Evolutionary conservation across 164 flowering plant genomes (phyloP), one percentile per base, ranked within the genome.

Genomic region (Annona cherimola): DNA sequence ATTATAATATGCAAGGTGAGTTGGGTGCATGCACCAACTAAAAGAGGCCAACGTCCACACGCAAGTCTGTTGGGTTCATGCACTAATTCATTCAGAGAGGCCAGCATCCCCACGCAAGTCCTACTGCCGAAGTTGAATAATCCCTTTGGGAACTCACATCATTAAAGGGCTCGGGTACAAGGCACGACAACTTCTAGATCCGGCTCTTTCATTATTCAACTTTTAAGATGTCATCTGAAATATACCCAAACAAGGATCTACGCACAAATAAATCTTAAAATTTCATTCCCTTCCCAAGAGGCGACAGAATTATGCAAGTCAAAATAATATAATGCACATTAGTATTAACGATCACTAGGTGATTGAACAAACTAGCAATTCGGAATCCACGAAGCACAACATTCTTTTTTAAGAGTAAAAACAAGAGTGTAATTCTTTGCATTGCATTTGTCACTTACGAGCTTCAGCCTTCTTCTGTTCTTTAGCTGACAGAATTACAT

Each of bases 401-500:
- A 19, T 6, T 61, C 40, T 61, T 61, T 11, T 11, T 14, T 11
- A 61, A 61, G 26, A 4, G 40, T 19, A 16, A 50, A 3, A 50
- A 50, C 8, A 61, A 4, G 64, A 61, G 35, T 5, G 64, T 12
- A 35, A 19, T 61, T 61, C 26, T 40, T 20, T 61, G 19, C 9
- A 7, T 7, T 50, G 57, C 9, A 11, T 50, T 7, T 19, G 11
- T 80, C 76, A 80, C 65, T 80, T 80, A 73, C 83, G 79, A 42
- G 80, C 74, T 66, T 89, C 92, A 20, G 67, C 80, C 79, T 87
- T 91, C 92, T 88, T 91, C 80, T 75, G 83, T 55, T 89, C 97
- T 79, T 86, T 91, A 80, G 94, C 97, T 91, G 91, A 73, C 69
- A 71, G 0, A 72, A 60, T 40, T 4, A 41, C 4, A 42, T 1